Conservation (phyloP, 345 rosid genomes). For the Noccaea bulbosa region DNA sequence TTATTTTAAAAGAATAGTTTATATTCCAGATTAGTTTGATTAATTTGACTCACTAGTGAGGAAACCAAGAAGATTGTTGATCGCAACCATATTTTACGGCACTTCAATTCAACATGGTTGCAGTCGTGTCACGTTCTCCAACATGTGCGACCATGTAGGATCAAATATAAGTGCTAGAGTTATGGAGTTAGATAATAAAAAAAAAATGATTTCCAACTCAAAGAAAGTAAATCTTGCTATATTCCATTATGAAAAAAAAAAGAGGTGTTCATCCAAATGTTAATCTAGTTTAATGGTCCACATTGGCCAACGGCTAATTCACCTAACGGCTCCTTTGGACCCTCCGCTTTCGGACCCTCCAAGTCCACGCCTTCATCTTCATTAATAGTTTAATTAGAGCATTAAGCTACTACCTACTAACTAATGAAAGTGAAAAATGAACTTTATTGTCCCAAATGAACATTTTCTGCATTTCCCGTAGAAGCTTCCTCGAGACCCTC, state of each 20-base stretch:
- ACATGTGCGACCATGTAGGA: constrained; percentile 11
- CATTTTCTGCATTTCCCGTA: not conserved
- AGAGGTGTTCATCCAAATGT: not conserved
- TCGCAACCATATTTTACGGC: not conserved
- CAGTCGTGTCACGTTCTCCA: constrained; percentile 25
- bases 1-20: not conserved
- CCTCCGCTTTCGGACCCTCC: constrained; percentile 27
- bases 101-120: constrained; percentile 9
- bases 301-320: constrained; percentile 34
- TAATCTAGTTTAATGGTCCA: constrained; percentile 10
- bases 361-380: constrained; percentile 21
- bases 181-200: not conserved
- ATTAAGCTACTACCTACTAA: constrained; percentile 5
- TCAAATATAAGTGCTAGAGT: constrained; percentile 8
- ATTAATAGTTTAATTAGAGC: constrained; percentile 21
- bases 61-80: not conserved
- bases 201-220: not conserved
- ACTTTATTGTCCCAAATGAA: not conserved
- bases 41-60: constrained; percentile 3
- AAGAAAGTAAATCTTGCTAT: not conserved
- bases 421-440: constrained; percentile 12
- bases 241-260: not conserved
- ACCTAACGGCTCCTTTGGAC: constrained; percentile 38
- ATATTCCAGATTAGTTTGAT: not conserved
- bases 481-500: constrained; percentile 31